Evolutionary conservation across 306 rosid genomes (phyloP).

Genomic region (Cicer judaicum): DNA sequence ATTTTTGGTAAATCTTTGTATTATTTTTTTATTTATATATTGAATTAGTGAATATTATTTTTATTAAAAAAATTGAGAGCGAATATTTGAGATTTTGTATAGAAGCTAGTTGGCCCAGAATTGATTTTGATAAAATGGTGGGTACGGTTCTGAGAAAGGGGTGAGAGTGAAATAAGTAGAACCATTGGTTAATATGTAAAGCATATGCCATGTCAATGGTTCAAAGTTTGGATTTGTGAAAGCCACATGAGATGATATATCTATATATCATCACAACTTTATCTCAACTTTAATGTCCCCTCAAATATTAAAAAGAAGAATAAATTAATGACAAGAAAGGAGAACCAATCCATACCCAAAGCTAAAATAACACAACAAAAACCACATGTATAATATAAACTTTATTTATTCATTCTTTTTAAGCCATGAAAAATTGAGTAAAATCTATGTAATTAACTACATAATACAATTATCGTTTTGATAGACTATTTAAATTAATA

Average conservation of each 20-base stretch:
- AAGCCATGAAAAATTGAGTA: neutral
- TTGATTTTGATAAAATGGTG: neutral
- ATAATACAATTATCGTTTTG: too few relatives aligned
- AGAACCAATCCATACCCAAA: neutral
- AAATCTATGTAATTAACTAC: too few relatives aligned
- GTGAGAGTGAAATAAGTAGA: slow-evolving; percentile 17
- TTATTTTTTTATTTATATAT: too few relatives aligned
- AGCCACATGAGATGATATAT: neutral
- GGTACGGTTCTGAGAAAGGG: slow-evolving; percentile 6
- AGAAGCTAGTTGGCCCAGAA: slow-evolving; percentile 35
- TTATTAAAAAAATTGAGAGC: neutral
- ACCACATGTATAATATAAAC: neutral
- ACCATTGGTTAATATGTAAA: slow-evolving; percentile 18
- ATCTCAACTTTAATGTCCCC: slow-evolving; percentile 40
- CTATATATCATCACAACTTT: slow-evolving; percentile 1
- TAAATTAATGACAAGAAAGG: neutral
- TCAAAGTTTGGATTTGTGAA: slow-evolving; percentile 28
- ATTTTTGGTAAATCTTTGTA: too few relatives aligned
- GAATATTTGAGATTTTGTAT: slow-evolving; percentile 25
- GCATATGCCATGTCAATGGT: slow-evolving; percentile 52
- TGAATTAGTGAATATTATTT: too few relatives aligned
- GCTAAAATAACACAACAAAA: neutral
- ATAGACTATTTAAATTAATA: too few relatives aligned
- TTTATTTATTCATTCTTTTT: neutral
- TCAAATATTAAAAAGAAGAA: slow-evolving; percentile 16